Evolutionary conservation across 1,284 basidiomycete species (phyloP).

Genomic region (Inonotus hispidus): DNA sequence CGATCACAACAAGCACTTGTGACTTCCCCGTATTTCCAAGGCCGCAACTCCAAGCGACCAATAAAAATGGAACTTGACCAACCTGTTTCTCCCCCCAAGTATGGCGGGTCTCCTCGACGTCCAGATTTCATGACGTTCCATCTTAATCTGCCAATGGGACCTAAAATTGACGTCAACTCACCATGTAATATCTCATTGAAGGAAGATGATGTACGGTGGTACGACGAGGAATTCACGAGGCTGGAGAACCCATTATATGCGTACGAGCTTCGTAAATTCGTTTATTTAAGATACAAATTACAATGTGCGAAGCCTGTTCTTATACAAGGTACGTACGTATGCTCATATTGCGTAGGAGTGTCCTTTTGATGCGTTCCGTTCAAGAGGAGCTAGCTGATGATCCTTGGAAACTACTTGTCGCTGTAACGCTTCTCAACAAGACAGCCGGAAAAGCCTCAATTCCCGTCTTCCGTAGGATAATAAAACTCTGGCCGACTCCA

Average conservation of each 20-base stretch:
- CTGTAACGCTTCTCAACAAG: conserved; percentile 51
- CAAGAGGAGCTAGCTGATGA: conserved; percentile 42
- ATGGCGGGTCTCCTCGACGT: not conserved
- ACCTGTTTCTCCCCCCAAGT: not conserved
- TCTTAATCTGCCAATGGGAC: not conserved
- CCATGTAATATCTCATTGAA: not conserved
- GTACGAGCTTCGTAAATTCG: not conserved
- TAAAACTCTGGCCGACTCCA: conserved; percentile 49
- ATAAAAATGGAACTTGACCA: not conserved
- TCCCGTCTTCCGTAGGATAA: conserved; percentile 49
- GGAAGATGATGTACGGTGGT: conserved; percentile 6
- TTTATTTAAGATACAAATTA: conserved; percentile 23
- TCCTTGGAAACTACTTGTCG: conserved; percentile 52
- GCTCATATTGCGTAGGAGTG: not conserved
- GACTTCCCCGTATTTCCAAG: not conserved
- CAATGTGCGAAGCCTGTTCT: conserved; percentile 33
- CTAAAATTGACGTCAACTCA: not conserved
- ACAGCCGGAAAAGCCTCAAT: conserved; percentile 47
- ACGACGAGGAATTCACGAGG: not conserved
- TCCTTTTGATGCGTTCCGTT: not conserved
- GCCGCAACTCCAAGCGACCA: not conserved
- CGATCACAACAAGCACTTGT: not conserved
- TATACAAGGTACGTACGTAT: conserved; percentile 35
- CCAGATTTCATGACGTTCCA: conserved; percentile 9
- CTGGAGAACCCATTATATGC: conserved; percentile 9